Percentiles rank a stretch among this genome's conserved stretches.
phyloP scores from a whole-genome alignment of 441 rosid species.

The Populus hybrid region DNA sequence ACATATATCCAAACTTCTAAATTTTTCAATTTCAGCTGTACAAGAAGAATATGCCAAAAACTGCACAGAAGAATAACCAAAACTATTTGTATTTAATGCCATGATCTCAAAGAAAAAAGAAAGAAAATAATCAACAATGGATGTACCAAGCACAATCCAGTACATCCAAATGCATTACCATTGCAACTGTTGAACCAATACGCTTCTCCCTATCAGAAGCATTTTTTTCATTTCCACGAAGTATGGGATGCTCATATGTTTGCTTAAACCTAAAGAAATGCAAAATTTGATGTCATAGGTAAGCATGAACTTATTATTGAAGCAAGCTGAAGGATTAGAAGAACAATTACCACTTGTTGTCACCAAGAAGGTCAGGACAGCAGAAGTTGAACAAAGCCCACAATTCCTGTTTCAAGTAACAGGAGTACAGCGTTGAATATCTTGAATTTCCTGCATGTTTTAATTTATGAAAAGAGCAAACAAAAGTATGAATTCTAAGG shows the following conservation, averaged over 20 bases:
- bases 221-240: slow-evolving; percentile 88
- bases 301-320: slow-evolving; percentile 18
- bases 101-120: slow-evolving; percentile 3
- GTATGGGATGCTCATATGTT: slow-evolving; percentile 66
- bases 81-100: neutral
- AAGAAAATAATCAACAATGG: neutral
- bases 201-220: slow-evolving; percentile 88
- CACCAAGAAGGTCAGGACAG: slow-evolving; percentile 85
- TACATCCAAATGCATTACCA: slow-evolving; percentile 43
- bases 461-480: neutral
- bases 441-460: slow-evolving; percentile 3
- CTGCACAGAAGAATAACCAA: no score
- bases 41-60: no score
- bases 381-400: slow-evolving; percentile 96
- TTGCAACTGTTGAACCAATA: slow-evolving; percentile 85
- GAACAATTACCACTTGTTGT: slow-evolving; percentile 62
- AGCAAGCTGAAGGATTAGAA: slow-evolving; percentile 13
- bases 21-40: no score
- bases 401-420: slow-evolving; percentile 54
- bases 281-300: slow-evolving; percentile 20
- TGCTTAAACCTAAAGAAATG: slow-evolving; percentile 74
- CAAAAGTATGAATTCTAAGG: slow-evolving; percentile 2
- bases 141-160: neutral
- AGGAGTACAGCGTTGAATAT: slow-evolving; percentile 8
- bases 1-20: no score